phyloP scores from a whole-genome alignment of 2,329 filamentous ascomycete species.

The Fusarium liriodendri region DNA sequence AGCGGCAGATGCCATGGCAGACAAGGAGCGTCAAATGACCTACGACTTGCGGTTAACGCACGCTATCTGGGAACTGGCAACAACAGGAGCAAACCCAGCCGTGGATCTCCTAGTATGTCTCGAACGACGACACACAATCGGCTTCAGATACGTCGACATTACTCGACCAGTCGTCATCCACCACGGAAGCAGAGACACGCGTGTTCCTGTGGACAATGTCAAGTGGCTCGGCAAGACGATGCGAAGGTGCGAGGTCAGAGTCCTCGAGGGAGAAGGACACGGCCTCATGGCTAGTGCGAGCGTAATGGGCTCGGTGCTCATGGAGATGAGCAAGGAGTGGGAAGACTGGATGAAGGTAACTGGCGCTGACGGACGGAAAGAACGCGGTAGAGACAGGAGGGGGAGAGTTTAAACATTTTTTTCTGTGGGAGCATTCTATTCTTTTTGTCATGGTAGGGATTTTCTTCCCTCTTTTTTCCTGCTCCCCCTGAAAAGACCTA shows the following conservation, averaged over 20 bases:
- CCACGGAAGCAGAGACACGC: constrained; percentile 88
- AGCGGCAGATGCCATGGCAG: constrained; percentile 70
- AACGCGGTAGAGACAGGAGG: constrained; percentile 47
- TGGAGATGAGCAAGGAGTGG: constrained; percentile 95
- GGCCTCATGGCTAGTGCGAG: constrained; percentile 93
- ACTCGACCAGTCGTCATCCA: constrained; percentile 92
- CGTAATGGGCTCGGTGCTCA: constrained; percentile 94
- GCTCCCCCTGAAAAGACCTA: background rate
- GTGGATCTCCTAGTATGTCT: constrained; percentile 93
- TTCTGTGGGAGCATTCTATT: background rate
- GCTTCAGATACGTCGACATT: constrained; percentile 97
- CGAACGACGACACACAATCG: constrained; percentile 89
- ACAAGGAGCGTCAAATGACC: constrained; percentile 76
- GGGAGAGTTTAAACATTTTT: constrained; percentile 16
- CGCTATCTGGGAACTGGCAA: constrained; percentile 94
- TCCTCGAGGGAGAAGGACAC: constrained; percentile 92
- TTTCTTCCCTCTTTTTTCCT: background rate
- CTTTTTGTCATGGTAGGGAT: background rate
- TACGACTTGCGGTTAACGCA: constrained; percentile 92
- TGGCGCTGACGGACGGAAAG: constrained; percentile 52
- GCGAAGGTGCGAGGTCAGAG: constrained; percentile 89
- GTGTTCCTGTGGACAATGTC: constrained; percentile 95
- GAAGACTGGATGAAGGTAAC: constrained; percentile 82
- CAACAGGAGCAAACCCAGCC: constrained; percentile 90
- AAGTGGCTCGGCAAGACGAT: constrained; percentile 95